Evolutionary conservation across 2,329 filamentous ascomycete genomes (phyloP), one percentile per base, ranked within the genome.

Genomic region (Fusarium subglutinans): DNA sequence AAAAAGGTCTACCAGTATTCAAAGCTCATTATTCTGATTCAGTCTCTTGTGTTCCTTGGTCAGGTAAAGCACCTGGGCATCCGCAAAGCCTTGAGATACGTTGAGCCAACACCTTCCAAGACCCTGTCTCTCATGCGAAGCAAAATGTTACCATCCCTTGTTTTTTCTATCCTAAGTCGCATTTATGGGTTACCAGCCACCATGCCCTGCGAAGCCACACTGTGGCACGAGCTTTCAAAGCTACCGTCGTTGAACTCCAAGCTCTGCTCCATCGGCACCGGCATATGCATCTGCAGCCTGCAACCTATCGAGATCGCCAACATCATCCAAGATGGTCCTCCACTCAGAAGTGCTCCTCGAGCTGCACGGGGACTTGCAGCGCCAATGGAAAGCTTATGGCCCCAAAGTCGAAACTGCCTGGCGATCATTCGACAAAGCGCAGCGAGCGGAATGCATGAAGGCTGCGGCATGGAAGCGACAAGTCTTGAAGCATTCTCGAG

Each of bases 351-450:
- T n/a, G 28, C 1, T 50, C 0, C 22, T 5, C 15, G 47, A 50
- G 47, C 15, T 50, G 0, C 47, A 50, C 11, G 8, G 8, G 2
- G 47, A 50, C 22, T 18, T 33, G 0, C 22, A 50, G 28, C 47
- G 47, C 22, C n/a, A 50, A n/a, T 50, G 47, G 28, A n/a, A 13
- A 50, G 74, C 66, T 3, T 82, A 86, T 64, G 80, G 75, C 3
- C 7, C 78, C n/a, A 76, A 70, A 5, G 64, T 87, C n/a, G 77
- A 83, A 59, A 48, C 75, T 4, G 73, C 81, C n/a, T 87, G 85
- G 85, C 79, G 77, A 13, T 82, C 79, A 0, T 82, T 87, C 47
- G 71, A 73, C 66, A 78, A 77, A 40, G 69, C 28, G 11, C 81
- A 83, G 43, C 82, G 84, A 8, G 71, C 70, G 22, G 76, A 71